A percentile compares a stretch with the other conserved stretches of the same genome.
phyloP scores from a whole-genome alignment of 441 rosid species.

The Populus tomentosa region DNA sequence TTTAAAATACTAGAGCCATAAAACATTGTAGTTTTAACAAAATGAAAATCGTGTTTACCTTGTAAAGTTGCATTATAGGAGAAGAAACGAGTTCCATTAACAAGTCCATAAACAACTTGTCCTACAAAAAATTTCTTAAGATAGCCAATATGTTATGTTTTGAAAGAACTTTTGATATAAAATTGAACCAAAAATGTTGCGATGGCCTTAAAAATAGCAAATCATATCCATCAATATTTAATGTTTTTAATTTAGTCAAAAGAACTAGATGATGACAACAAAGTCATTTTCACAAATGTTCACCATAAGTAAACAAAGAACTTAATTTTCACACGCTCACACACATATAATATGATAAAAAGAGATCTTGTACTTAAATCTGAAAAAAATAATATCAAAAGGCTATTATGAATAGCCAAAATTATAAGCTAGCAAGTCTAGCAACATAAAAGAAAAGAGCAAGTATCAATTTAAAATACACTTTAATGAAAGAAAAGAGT shows the following conservation, averaged over 20 bases:
- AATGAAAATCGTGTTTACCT: constrained; percentile 34
- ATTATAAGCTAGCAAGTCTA: too few relatives aligned
- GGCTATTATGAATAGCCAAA: too few relatives aligned
- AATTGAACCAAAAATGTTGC: constrained; percentile 74
- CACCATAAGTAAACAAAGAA: background rate
- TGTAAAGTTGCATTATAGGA: constrained; percentile 70
- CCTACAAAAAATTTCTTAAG: constrained; percentile 68
- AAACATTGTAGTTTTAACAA: background rate
- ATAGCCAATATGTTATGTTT: constrained; percentile 51
- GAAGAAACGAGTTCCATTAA: constrained; percentile 49
- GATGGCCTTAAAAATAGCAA: constrained; percentile 70
- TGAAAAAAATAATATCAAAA: too few relatives aligned
- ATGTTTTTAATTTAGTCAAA: constrained; percentile 48
- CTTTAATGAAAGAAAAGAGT: too few relatives aligned
- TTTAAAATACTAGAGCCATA: too few relatives aligned
- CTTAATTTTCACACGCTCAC: background rate
- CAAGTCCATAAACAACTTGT: constrained; percentile 63
- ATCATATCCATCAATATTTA: constrained; percentile 64
- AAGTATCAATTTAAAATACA: too few relatives aligned
- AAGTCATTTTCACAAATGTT: constrained; percentile 32
- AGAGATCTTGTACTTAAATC: too few relatives aligned
- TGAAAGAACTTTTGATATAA: constrained; percentile 50
- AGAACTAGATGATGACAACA: constrained; percentile 36
- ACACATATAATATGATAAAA: too few relatives aligned
- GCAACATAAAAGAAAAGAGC: too few relatives aligned